Evolutionary conservation across 495 filamentous ascomycete genomes (phyloP).

Genomic region (Penicillium nucicola): DNA sequence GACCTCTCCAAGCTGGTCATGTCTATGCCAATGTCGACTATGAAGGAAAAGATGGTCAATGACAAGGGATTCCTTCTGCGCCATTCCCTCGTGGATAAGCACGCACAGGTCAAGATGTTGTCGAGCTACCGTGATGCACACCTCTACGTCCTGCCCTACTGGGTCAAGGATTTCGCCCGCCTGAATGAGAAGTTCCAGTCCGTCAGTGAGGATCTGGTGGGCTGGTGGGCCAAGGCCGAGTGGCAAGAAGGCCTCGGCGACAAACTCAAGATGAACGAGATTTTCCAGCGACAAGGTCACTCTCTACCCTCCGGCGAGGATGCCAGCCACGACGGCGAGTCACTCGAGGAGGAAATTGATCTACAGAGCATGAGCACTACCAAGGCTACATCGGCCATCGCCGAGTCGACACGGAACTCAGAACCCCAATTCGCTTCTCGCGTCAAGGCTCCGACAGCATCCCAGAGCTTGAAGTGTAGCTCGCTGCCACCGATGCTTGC

Average conservation of each 20-base stretch:
- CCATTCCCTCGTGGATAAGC: constrained; percentile 64
- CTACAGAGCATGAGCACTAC: constrained; percentile 61
- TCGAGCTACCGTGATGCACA: constrained; percentile 84
- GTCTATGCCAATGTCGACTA: constrained; percentile 75
- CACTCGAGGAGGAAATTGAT: constrained; percentile 59
- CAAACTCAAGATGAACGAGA: constrained; percentile 69
- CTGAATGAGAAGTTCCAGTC: constrained; percentile 77
- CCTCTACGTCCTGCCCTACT: constrained; percentile 88
- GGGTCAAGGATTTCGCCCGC: constrained; percentile 80
- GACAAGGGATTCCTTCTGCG: constrained; percentile 69
- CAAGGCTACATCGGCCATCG: constrained; percentile 22
- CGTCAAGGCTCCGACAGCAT: constrained; percentile 24
- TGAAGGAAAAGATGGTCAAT: constrained; percentile 74
- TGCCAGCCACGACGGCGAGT: constrained; percentile 39
- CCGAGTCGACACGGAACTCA: constrained; percentile 4
- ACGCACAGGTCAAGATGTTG: constrained; percentile 71
- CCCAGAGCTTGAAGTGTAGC: constrained; percentile 13
- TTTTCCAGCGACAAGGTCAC: constrained; percentile 48
- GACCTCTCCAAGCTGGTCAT: constrained; percentile 63
- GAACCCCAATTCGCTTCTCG: constrained; percentile 38
- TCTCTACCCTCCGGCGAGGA: constrained; percentile 23
- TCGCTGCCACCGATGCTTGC: constrained; percentile 67
- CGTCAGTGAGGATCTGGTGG: constrained; percentile 87
- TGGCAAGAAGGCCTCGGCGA: constrained; percentile 81
- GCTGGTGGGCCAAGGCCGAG: constrained; percentile 89